Conservation (phyloP, 2,329 filamentous ascomycete species). For the Aurifilum marmelostoma region DNA sequence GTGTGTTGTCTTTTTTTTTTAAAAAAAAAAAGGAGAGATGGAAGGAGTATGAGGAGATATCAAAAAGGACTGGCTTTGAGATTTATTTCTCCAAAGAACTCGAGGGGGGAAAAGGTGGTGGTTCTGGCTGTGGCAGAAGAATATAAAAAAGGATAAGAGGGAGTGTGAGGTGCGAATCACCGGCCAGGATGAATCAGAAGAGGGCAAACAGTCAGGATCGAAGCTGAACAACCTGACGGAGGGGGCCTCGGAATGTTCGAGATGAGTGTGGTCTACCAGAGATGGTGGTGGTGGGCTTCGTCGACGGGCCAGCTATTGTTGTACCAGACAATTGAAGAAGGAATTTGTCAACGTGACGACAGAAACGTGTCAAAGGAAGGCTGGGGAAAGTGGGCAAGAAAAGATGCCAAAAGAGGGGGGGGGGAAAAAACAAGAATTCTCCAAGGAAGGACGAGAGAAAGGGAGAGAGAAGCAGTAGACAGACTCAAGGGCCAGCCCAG, state of each 20-base stretch:
- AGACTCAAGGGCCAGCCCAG: conserved; percentile 16
- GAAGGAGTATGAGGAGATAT: conserved; percentile 1
- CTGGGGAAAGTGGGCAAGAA: conserved; percentile 21
- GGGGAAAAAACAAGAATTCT: conserved; percentile 31
- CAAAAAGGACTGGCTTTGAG: conserved; percentile 11
- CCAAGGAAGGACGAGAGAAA: conserved; percentile 39
- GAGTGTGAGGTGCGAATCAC: conserved; percentile 6
- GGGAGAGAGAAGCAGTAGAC: no score
- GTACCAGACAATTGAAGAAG: conserved; percentile 30
- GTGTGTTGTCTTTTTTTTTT: neutral
- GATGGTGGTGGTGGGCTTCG: conserved; percentile 12
- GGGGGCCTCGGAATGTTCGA: neutral
- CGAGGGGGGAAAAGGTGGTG: neutral
- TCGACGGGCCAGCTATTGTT: conserved; percentile 26
- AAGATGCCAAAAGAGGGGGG: conserved; percentile 19
- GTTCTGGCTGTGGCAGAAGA: neutral
- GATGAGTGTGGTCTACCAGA: conserved; percentile 23
- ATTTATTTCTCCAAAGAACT: neutral
- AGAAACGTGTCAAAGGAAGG: conserved; percentile 29
- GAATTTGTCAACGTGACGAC: conserved; percentile 27
- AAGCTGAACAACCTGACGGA: no score
- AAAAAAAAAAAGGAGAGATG: neutral
- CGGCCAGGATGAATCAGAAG: conserved; percentile 5
- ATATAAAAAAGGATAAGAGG: neutral
- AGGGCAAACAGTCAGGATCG: neutral